These are phyloP conservation scores for Elongisporangium prolatum DNA, from an alignment of 352 stramenopile species.

Conservation along the genomic window DNA sequence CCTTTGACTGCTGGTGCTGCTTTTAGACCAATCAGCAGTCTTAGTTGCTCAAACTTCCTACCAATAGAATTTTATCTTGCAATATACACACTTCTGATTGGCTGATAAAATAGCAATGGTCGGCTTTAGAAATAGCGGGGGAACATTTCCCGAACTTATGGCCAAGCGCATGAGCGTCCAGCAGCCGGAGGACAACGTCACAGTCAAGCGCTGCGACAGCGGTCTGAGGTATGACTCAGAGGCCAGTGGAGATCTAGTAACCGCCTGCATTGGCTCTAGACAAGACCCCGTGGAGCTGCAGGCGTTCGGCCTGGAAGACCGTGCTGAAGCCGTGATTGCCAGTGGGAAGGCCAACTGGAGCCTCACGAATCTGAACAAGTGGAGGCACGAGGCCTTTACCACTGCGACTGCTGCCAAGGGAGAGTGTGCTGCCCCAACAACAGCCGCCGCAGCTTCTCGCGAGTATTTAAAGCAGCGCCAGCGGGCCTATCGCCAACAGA, in stretches of 20 bases:
- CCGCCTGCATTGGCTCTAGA: not conserved
- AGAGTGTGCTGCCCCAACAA: not conserved
- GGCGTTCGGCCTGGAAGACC: constrained; percentile 75
- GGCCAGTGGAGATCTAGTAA: not conserved
- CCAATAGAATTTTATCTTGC: constrained; percentile 11
- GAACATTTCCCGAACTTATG: not conserved
- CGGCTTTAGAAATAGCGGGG: not conserved
- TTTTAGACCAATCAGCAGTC: constrained; percentile 45
- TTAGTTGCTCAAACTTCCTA: not conserved
- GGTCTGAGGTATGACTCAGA: too few species aligned
- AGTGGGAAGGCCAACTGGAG: constrained; percentile 39
- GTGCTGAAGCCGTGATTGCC: constrained; percentile 66
- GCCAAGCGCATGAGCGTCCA: not conserved
- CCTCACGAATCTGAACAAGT: constrained; percentile 57
- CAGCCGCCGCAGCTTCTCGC: constrained; percentile 14
- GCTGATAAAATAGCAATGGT: not conserved
- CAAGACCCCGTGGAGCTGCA: constrained; percentile 35
- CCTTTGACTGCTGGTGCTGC: constrained; percentile 90
- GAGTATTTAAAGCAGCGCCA: constrained; percentile 67
- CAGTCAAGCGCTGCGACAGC: not conserved
- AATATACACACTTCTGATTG: not conserved
- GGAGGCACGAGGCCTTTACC: constrained; percentile 48
- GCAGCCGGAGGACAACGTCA: not conserved
- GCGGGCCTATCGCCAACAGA: constrained; percentile 65
- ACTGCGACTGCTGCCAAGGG: not conserved